Evolutionary conservation across 163 green algal species (phyloP).

Genomic region (Scenedesmus sp.): DNA sequence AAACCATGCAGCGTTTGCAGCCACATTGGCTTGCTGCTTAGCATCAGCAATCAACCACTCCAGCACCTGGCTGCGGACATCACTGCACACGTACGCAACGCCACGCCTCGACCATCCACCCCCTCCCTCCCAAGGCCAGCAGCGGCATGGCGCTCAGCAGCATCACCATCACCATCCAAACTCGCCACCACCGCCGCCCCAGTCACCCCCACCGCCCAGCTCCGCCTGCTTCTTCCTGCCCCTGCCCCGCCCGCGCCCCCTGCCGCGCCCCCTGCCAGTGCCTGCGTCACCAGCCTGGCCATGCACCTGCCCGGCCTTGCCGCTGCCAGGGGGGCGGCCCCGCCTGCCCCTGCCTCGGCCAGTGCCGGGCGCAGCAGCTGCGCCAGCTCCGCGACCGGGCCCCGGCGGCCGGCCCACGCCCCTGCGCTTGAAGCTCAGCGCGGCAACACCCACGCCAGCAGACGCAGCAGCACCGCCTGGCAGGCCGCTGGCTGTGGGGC

Average conservation of each 20-base stretch:
- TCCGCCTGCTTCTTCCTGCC: constrained; percentile 31
- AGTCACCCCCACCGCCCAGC: neutral
- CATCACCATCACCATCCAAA: neutral
- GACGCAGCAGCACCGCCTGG: neutral
- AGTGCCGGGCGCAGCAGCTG: neutral
- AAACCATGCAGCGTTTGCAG: too few relatives aligned
- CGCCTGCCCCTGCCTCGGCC: neutral
- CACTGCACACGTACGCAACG: too few relatives aligned
- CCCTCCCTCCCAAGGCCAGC: too few relatives aligned
- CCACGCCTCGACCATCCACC: too few relatives aligned
- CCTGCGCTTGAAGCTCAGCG: constrained; percentile 24
- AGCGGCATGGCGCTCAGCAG: too few relatives aligned
- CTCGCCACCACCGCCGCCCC: neutral
- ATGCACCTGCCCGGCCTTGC: constrained; percentile 23
- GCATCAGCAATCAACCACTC: too few relatives aligned
- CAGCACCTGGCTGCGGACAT: too few relatives aligned
- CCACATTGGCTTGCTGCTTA: too few relatives aligned
- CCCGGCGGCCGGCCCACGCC: constrained; percentile 12
- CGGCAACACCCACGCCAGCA: neutral
- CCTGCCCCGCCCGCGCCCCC: constrained; percentile 25
- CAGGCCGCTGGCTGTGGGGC: constrained; percentile 3
- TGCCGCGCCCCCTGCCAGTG: neutral
- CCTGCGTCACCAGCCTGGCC: neutral
- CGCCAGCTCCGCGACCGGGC: neutral
- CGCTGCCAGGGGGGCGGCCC: neutral